A percentile compares a stretch with the other conserved stretches of the same genome.
Evolutionary conservation across 2,329 filamentous ascomycete species (phyloP).

Genomic region (Dactylellina cionopaga): DNA sequence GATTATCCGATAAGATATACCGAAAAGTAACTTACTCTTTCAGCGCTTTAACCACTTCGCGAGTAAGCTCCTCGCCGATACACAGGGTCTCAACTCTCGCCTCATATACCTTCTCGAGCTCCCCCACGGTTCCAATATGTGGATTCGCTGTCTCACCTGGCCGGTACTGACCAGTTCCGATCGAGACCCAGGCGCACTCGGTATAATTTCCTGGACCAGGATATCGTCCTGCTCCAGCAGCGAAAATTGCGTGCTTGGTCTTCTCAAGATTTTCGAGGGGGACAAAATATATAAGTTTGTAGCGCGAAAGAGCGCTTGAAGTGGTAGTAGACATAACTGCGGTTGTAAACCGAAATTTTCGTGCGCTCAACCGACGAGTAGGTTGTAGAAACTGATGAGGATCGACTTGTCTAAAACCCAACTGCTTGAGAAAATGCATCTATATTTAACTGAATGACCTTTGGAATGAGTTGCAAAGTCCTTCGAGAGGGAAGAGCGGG

Average conservation of each 20-base stretch:
- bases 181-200: constrained; percentile 66
- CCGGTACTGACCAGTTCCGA: constrained; percentile 73
- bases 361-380: not conserved
- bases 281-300: constrained; percentile 66
- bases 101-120: constrained; percentile 70
- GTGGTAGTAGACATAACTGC: not conserved
- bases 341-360: not conserved
- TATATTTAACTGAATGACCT: not conserved
- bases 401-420: constrained; percentile 11
- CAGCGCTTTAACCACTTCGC: constrained; percentile 70
- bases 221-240: constrained; percentile 66
- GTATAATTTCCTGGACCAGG: constrained; percentile 65
- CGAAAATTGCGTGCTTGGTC: constrained; percentile 69
- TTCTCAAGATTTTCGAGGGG: constrained; percentile 63
- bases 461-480: constrained; percentile 1
- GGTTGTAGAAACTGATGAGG: not conserved
- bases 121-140: constrained; percentile 69
- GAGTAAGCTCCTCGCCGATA: constrained; percentile 68
- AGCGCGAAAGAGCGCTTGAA: constrained; percentile 49
- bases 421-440: constrained; percentile 22
- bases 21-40: constrained; percentile 68
- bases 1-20: too few relatives aligned
- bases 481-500: not conserved
- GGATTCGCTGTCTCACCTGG: constrained; percentile 72
- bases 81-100: constrained; percentile 72